Conservation (phyloP, 352 stramenopile genomes). For the Phytophthora rubi region DNA sequence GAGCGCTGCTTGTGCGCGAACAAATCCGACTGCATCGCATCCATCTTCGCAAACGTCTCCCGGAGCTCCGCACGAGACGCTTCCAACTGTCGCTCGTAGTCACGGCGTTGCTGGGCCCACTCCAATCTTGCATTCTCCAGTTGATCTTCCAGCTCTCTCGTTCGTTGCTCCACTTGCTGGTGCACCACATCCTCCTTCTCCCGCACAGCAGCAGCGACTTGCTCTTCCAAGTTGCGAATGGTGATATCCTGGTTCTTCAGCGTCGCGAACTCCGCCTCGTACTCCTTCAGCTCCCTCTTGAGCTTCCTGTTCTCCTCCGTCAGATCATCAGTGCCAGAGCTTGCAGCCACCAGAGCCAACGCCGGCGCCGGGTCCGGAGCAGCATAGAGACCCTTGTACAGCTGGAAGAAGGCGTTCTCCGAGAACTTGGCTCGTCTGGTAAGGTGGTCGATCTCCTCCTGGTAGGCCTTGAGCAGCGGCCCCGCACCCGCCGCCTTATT, state of each 20-base stretch:
- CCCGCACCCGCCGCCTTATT: constrained; percentile 73
- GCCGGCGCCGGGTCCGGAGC: constrained; percentile 83
- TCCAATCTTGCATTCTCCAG: constrained; percentile 76
- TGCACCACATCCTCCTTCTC: constrained; percentile 73
- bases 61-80: constrained; percentile 60
- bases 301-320: constrained; percentile 93
- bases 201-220: constrained; percentile 83
- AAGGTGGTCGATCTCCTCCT: constrained; percentile 93
- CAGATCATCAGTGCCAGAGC: constrained; percentile 52
- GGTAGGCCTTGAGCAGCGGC: constrained; percentile 87
- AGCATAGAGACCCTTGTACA: constrained; percentile 90
- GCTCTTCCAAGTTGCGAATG: constrained; percentile 94
- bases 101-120: constrained; percentile 80
- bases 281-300: constrained; percentile 90
- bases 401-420: constrained; percentile 89
- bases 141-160: constrained; percentile 68
- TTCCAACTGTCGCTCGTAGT: constrained; percentile 76
- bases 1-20: constrained; percentile 87
- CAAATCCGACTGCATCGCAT: constrained; percentile 93
- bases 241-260: constrained; percentile 98
- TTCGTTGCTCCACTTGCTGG: constrained; percentile 62
- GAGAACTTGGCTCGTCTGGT: constrained; percentile 92
- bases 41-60: constrained; percentile 76
- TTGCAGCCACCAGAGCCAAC: constrained; percentile 65
- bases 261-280: constrained; percentile 93